Conservation (phyloP, 441 rosid species). For the Geranium incanum region DNA sequence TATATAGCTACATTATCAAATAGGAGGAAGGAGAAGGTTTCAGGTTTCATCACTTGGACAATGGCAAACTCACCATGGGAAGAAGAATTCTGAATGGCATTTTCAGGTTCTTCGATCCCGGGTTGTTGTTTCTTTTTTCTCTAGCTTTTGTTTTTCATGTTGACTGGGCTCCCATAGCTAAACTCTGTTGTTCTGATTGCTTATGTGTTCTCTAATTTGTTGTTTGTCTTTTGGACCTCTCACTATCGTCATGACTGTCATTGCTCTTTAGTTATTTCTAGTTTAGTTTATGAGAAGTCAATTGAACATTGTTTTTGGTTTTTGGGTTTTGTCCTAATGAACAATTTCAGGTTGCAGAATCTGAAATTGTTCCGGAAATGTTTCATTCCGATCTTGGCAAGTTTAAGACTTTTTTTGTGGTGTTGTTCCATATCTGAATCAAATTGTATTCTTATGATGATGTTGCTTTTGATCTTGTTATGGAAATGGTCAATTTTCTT, state of each 20-base stretch:
- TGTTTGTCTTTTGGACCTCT: neutral
- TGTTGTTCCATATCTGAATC: conserved; percentile 14
- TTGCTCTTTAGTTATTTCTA: conserved; percentile 17
- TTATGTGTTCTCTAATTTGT: conserved; percentile 13
- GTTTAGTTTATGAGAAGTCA: no score
- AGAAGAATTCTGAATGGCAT: conserved; percentile 36
- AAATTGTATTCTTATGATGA: conserved; percentile 4
- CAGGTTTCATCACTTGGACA: conserved; percentile 24
- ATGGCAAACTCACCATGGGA: conserved; percentile 38
- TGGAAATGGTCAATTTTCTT: conserved; percentile 32
- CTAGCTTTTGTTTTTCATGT: conserved; percentile 23
- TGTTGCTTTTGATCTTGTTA: conserved; percentile 24
- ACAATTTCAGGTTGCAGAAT: conserved; percentile 12
- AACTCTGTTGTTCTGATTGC: conserved; percentile 20
- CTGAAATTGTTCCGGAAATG: conserved; percentile 21
- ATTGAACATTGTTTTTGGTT: neutral
- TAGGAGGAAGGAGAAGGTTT: conserved; percentile 23
- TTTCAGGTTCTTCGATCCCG: conserved; percentile 47
- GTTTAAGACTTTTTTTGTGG: conserved; percentile 16
- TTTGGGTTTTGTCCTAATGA: neutral
- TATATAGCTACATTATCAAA: neutral
- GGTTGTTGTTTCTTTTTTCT: conserved; percentile 27
- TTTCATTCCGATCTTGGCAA: neutral
- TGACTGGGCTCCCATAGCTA: conserved; percentile 32
- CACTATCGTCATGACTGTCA: conserved; percentile 11